These are phyloP conservation scores for Cercospora berteroae DNA, from an alignment of 2,329 filamentous ascomycete species.

Conservation along the genomic window DNA sequence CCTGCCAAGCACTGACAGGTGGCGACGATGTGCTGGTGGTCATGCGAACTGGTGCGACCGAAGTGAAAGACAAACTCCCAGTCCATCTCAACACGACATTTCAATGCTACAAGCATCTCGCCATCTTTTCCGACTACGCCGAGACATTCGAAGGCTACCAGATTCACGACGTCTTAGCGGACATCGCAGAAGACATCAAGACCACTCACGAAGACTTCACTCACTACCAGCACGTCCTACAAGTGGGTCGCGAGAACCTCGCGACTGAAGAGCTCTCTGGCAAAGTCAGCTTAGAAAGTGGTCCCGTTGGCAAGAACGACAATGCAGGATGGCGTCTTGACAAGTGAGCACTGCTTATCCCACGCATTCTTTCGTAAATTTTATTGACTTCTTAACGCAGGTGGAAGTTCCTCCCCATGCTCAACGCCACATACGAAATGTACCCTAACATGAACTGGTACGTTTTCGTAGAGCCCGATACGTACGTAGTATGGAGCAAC, in stretches of 20 bases:
- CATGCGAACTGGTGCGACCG: conserved; percentile 59
- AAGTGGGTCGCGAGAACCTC: conserved; percentile 35
- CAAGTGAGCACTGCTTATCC: conserved; percentile 33
- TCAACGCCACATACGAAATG: conserved; percentile 33
- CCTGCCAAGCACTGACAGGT: conserved; percentile 30
- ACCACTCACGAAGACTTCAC: conserved; percentile 37
- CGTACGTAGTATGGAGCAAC: conserved; percentile 56
- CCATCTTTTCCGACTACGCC: conserved; percentile 59
- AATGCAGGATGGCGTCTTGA: conserved; percentile 39
- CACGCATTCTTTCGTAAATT: background rate
- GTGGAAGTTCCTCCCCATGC: conserved; percentile 55
- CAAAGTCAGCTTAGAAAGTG: conserved; percentile 25
- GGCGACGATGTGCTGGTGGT: conserved; percentile 55
- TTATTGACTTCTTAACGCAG: background rate
- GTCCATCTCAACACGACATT: conserved; percentile 56
- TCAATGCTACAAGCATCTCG: conserved; percentile 55
- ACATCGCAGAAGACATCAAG: conserved; percentile 35
- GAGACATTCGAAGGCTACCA: conserved; percentile 50
- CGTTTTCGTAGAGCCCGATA: conserved; percentile 60
- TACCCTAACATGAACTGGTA: conserved; percentile 56
- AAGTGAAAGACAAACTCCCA: conserved; percentile 56
- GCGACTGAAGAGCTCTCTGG: conserved; percentile 32
- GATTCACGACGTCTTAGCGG: conserved; percentile 39
- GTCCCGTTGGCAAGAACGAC: conserved; percentile 30
- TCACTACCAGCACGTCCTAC: conserved; percentile 39